Evolutionary conservation across 306 rosid species (phyloP).

Genomic region (Abrus pulchellus): DNA sequence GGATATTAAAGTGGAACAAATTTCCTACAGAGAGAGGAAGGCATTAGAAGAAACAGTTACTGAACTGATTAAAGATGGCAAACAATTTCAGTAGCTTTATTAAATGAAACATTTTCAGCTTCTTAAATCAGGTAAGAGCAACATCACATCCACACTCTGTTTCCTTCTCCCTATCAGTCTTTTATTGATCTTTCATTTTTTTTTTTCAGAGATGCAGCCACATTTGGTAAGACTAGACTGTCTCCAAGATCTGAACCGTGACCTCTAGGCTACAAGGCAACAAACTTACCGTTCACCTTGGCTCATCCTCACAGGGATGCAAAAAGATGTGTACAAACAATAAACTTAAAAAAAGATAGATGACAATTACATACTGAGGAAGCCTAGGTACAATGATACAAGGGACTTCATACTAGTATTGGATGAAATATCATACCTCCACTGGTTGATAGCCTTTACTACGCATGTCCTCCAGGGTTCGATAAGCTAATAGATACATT

Average conservation of each 20-base stretch:
- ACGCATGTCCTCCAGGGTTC: constrained; percentile 86
- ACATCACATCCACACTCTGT: constrained; percentile 25
- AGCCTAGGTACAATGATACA: constrained; percentile 29
- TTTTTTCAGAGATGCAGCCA: background rate
- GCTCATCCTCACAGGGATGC: background rate
- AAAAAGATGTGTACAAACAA: constrained; percentile 22
- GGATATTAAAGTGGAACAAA: constrained; percentile 77
- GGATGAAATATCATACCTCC: constrained; percentile 67
- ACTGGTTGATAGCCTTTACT: constrained; percentile 82
- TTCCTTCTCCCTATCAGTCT: constrained; percentile 14
- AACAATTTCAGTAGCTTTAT: background rate
- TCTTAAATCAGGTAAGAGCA: constrained; percentile 20
- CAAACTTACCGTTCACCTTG: background rate
- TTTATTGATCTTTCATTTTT: background rate
- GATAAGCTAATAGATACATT: constrained; percentile 81
- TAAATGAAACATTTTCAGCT: constrained; percentile 31
- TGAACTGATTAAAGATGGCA: constrained; percentile 29
- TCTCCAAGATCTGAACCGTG: background rate
- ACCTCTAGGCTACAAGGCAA: background rate
- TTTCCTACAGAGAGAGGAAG: constrained; percentile 61
- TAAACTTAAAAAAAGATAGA: constrained; percentile 22
- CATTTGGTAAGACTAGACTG: background rate
- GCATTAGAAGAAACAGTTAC: constrained; percentile 39
- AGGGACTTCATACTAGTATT: constrained; percentile 26
- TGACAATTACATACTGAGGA: background rate